These are phyloP conservation scores for Abrus precatorius DNA, from an alignment of 306 rosid genomes.

Conservation along the genomic window DNA sequence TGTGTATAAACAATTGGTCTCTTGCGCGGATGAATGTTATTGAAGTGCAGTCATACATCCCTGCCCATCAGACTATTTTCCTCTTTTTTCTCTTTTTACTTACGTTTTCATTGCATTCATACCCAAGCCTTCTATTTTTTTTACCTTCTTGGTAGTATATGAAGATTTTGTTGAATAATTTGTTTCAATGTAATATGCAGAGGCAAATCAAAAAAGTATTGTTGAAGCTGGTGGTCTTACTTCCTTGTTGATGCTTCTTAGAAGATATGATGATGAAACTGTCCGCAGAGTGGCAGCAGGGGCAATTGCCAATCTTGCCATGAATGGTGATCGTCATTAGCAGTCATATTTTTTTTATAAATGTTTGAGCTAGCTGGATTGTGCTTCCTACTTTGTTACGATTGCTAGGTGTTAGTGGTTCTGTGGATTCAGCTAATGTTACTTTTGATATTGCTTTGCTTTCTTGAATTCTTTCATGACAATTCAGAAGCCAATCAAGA, in stretches of 20 bases:
- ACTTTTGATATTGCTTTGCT: conserved; percentile 29
- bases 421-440: background rate
- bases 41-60: background rate
- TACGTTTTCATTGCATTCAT: background rate
- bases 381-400: conserved; percentile 18
- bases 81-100: background rate
- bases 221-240: conserved; percentile 90
- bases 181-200: conserved; percentile 56
- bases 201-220: conserved; percentile 77
- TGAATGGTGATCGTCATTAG: conserved; percentile 68
- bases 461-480: conserved; percentile 29
- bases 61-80: background rate
- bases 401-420: conserved; percentile 15
- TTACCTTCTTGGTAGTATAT: background rate
- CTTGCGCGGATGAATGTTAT: background rate
- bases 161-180: conserved; percentile 19
- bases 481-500: conserved; percentile 87
- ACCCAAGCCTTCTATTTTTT: background rate
- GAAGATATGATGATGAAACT: conserved; percentile 87
- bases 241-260: conserved; percentile 81
- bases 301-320: conserved; percentile 91
- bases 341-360: background rate
- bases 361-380: conserved; percentile 7
- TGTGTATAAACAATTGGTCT: background rate
- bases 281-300: conserved; percentile 89